phyloP scores from a whole-genome alignment of 1,284 basidiomycete genomes.

The Rhodotorula sp. region DNA sequence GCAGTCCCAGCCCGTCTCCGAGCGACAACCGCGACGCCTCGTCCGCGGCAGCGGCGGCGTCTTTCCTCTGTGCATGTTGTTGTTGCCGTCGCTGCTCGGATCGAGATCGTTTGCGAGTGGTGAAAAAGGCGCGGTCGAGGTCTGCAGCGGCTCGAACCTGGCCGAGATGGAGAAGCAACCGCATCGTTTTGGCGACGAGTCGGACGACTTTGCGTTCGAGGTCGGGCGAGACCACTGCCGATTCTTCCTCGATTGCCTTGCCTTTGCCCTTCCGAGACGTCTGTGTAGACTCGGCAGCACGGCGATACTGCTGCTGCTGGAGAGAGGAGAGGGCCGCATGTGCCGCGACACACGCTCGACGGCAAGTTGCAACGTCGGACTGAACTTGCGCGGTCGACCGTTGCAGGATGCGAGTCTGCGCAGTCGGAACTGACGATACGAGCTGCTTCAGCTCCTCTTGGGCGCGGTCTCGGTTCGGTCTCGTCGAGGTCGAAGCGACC shows the following conservation, averaged over 20 bases:
- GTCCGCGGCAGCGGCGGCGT: background rate
- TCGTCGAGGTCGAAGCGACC: background rate
- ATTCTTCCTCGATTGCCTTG: background rate
- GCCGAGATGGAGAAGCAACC: slow-evolving; percentile 20
- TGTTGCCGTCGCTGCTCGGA: background rate
- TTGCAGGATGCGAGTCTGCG: background rate
- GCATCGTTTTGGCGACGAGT: slow-evolving; percentile 35
- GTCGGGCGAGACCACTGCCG: background rate
- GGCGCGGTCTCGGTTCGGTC: background rate
- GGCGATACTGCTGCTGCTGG: background rate
- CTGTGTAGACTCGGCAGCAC: too few relatives aligned
- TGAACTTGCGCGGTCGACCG: background rate
- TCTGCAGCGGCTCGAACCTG: slow-evolving; percentile 19
- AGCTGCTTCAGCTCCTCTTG: background rate
- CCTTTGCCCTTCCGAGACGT: background rate
- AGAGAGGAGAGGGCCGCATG: background rate
- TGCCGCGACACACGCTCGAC: background rate
- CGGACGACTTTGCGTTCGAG: slow-evolving; percentile 14
- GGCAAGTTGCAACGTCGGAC: background rate
- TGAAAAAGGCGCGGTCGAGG: slow-evolving; percentile 37
- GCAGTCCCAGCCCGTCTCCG: slow-evolving; percentile 18
- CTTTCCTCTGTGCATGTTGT: background rate
- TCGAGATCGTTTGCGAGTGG: background rate
- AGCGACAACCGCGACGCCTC: background rate
- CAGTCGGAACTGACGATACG: background rate